Base-by-base conservation (phyloP, 768 basidiomycete genomes). In the Suillus sp. region DNA sequence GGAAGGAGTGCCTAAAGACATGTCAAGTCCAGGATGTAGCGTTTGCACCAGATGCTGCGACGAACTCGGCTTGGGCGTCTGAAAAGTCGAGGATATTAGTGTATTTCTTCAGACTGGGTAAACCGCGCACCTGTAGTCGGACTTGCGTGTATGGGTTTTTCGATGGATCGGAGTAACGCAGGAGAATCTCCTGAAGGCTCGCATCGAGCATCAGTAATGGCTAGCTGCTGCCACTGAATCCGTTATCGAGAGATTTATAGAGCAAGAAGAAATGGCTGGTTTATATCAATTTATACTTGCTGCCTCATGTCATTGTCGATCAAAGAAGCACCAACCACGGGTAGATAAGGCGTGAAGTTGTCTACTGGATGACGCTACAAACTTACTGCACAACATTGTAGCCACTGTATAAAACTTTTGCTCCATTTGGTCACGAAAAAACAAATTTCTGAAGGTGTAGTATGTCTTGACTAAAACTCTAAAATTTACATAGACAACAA, bases 101-200 rank as follows among this genome's bases (percentile, higher is more conserved):
- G 35, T 25, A 37, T 10, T 10, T 56, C 35, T 37, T 37, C 8
- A 55, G 14, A 25, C 14, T 25, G 4, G 14, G 35, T 25, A 16
- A 34, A 38, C 4, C 4, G 4, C 37, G 35, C 25, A 56, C 55
- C 14, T 56, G 22, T 56, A 35, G 38, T 37, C 25, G 35, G 35
- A 38, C 9, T 56, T 56, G 35, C 35, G 14, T 14, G 16, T 56
- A 56, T 25, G 55, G 55, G 22, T 56, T 56, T 56, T 37, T 35
- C 25, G 55, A 56, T 38, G 55, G 35, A 56, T 56, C 55, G 10
- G 55, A 25, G 35, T 56, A 56, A 16, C 55, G 55, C 22, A 35
- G 22, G 9, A 56, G 55, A 25, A 9, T 56, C 22, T 56, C 55
- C 16, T 38, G 22, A 2, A 56, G 16, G 18, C 35, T 38, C 9